Percentiles rank a stretch among this genome's conserved stretches.
Conservation (phyloP, 805 yeast species). For the Pichia occidentalis region DNA sequence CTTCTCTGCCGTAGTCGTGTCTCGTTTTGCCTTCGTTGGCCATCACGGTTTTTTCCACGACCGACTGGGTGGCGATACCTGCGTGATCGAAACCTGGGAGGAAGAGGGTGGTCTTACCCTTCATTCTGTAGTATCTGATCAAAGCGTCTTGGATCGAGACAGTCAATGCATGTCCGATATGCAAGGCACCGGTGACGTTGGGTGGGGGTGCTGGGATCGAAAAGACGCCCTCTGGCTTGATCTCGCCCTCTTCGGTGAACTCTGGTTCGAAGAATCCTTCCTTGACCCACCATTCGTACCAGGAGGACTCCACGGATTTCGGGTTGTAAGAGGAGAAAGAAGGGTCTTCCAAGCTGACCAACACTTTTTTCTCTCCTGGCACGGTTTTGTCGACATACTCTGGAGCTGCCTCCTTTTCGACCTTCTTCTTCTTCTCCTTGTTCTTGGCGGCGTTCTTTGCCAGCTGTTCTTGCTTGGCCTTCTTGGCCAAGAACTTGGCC, state of each 20-base stretch:
- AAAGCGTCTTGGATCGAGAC: constrained; percentile 91
- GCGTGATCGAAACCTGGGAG: constrained; percentile 98
- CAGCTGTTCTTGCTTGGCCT: constrained; percentile 63
- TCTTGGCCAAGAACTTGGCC: constrained; percentile 68
- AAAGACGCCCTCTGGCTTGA: constrained; percentile 78
- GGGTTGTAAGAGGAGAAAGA: constrained; percentile 93
- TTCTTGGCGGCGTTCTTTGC: constrained; percentile 40
- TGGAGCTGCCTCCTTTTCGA: constrained; percentile 64
- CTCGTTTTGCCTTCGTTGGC: constrained; percentile 81
- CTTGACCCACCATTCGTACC: constrained; percentile 97
- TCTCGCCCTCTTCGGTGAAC: constrained; percentile 63
- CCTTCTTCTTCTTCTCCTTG: constrained; percentile 55
- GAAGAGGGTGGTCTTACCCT: constrained; percentile 87
- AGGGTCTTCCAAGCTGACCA: constrained; percentile 84
- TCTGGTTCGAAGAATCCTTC: constrained; percentile 87
- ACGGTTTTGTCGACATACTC: constrained; percentile 78
- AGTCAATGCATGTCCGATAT: constrained; percentile 97
- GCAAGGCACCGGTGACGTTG: constrained; percentile 97
- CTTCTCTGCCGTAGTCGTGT: constrained; percentile 93
- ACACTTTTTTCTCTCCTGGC: constrained; percentile 85
- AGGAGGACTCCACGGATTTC: constrained; percentile 85
- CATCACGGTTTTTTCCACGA: constrained; percentile 94
- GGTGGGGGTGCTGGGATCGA: constrained; percentile 99
- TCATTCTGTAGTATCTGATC: constrained; percentile 93
- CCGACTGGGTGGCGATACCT: constrained; percentile 98